Percentiles rank a stretch among this genome's conserved stretches.
Conservation (phyloP, 2,329 filamentous ascomycete species). For the Penicillium hordei region DNA sequence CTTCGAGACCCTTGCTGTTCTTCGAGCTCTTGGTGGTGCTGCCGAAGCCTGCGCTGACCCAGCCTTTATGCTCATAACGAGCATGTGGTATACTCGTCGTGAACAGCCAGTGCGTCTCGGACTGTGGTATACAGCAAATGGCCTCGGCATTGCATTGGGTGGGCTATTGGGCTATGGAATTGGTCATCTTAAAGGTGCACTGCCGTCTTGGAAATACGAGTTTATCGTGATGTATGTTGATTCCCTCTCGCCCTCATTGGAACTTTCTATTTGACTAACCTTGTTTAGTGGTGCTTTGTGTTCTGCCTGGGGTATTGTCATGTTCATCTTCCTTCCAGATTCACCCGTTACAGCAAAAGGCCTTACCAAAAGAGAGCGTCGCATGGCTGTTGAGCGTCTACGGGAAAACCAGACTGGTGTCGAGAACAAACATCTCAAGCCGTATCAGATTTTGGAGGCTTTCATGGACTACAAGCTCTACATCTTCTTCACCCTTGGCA, state of each 20-base stretch:
- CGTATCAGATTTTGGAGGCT: conserved; percentile 56
- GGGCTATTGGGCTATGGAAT: conserved; percentile 60
- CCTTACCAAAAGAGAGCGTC: conserved; percentile 52
- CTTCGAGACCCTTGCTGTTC: conserved; percentile 56
- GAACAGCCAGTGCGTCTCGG: conserved; percentile 63
- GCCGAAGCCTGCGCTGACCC: conserved; percentile 60
- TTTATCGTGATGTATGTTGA: conserved; percentile 60
- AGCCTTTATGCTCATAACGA: conserved; percentile 63
- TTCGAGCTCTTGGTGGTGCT: conserved; percentile 58
- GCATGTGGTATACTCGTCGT: conserved; percentile 64
- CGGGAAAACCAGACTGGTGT: conserved; percentile 60
- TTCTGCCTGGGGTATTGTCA: conserved; percentile 58
- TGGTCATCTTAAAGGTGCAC: conserved; percentile 57
- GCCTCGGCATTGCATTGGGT: conserved; percentile 59
- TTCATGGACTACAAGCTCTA: conserved; percentile 60
- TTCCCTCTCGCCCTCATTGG: not conserved
- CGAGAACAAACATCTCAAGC: conserved; percentile 58
- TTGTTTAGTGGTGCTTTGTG: conserved; percentile 51
- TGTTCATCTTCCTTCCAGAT: conserved; percentile 59
- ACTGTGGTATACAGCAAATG: conserved; percentile 61
- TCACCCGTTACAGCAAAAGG: conserved; percentile 56
- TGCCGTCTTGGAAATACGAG: conserved; percentile 66
- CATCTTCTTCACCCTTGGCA: conserved; percentile 55
- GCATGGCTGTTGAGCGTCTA: conserved; percentile 57
- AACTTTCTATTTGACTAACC: not conserved